Evolutionary conservation across 1,139 yeast genomes (phyloP), one percentile per base, ranked within the genome.

Genomic region (Zygotorulaspora mrakii): DNA sequence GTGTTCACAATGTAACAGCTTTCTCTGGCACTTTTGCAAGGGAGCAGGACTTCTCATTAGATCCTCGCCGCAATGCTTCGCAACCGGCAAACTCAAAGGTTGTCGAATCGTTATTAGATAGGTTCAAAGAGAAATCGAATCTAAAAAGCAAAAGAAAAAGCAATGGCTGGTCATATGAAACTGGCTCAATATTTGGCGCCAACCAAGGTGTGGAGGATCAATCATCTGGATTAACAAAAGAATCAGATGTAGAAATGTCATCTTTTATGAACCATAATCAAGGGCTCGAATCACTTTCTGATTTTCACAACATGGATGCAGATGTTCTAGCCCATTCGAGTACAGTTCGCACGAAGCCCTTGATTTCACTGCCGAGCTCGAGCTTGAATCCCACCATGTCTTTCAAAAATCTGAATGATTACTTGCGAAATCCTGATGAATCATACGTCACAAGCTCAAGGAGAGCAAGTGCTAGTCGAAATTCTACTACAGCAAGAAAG

Each of bases 281-380:
- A 10, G 18, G 25, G 6, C 17, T 26, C 12, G 37, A 28, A 13
- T 24, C 33, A 16, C 34, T 18, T 18, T 21, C 29, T 5, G 31
- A 36, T 17, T 33, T 34, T 13, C 48, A 40, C n/a, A 41, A 31
- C 12, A 40, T 42, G 7, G 51, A 42, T 17, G 42, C 54, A 12
- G 52, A 54, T 31, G 43, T 54, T 12, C 28, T 57, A 11, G 61
- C 62, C 1, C 59, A 57, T 21, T 58, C 63, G n/a, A 58, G 61
- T 33, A 45, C 50, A 1, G 47, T 55, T 9, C 47, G 49, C 7
- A 39, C 43, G 20, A 36, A 47, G 17, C 49, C 53, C n/a, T 28
- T 47, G 25, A 23, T 51, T 5, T 42, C 52, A 2, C 30, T 55
- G 36, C 60, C 62, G 16, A 52, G 59, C 10, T 37, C 53, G 4